phyloP scores from a whole-genome alignment of 1,284 basidiomycete genomes.

The Trichosporon inkin region DNA sequence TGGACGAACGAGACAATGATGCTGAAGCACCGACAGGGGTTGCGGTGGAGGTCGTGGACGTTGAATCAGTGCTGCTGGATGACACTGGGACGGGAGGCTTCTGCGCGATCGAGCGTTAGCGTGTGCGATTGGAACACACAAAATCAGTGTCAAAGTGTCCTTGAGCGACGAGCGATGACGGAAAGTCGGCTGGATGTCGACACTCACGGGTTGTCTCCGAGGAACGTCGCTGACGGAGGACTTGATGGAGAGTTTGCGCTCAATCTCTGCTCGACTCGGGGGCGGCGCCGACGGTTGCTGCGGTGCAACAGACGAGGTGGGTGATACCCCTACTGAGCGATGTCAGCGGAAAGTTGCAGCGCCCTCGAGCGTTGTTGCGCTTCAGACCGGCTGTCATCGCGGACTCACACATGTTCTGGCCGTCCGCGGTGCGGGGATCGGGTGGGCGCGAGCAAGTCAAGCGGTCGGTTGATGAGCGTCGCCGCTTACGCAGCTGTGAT shows the following conservation, averaged over 20 bases:
- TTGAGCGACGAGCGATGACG: neutral
- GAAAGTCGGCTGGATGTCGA: too few species aligned
- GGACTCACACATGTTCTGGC: neutral
- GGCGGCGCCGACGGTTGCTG: slow-evolving; percentile 56
- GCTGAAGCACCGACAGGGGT: slow-evolving; percentile 65
- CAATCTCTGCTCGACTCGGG: slow-evolving; percentile 77
- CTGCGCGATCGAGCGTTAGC: neutral
- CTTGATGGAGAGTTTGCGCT: slow-evolving; percentile 77
- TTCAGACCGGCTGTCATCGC: neutral
- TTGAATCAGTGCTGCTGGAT: slow-evolving; percentile 4
- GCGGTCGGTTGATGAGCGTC: neutral
- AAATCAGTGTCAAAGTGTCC: neutral
- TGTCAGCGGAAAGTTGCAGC: too few species aligned
- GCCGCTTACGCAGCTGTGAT: neutral
- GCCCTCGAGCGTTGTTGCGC: neutral
- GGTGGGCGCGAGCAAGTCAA: neutral
- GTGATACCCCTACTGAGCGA: neutral
- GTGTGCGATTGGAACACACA: neutral
- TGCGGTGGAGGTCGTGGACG: slow-evolving; percentile 4
- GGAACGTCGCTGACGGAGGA: slow-evolving; percentile 9
- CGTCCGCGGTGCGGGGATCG: neutral
- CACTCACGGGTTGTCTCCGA: neutral
- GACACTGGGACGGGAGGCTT: slow-evolving; percentile 53
- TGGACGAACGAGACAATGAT: slow-evolving; percentile 63
- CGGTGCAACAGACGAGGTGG: slow-evolving; percentile 3